A percentile compares a stretch with the other conserved stretches of the same genome.
phyloP scores from a whole-genome alignment of 768 basidiomycete species.

The Pleurotus sapidus region DNA sequence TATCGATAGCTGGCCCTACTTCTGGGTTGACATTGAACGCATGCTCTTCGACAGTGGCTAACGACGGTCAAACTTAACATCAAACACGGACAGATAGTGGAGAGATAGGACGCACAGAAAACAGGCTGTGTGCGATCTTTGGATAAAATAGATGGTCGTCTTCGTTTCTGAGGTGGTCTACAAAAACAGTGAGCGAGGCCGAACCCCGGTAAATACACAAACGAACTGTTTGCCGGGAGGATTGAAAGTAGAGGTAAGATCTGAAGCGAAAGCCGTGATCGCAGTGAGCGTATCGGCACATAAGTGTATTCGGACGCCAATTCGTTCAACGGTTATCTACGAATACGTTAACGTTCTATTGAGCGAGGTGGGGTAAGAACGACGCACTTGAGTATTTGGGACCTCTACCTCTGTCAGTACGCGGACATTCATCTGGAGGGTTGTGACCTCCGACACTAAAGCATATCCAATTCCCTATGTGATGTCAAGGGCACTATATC shows the following conservation, averaged over 20 bases:
- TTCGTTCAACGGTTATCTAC: constrained; percentile 55
- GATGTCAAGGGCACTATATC: not conserved
- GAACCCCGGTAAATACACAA: not conserved
- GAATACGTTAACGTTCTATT: not conserved
- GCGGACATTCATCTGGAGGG: constrained; percentile 43
- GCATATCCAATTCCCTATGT: constrained; percentile 68
- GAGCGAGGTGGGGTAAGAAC: not conserved
- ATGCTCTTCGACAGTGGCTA: constrained; percentile 78
- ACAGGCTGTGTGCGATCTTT: constrained; percentile 19
- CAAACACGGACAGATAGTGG: not conserved
- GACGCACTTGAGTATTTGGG: constrained; percentile 32
- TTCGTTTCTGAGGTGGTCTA: constrained; percentile 23
- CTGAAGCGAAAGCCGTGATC: constrained; percentile 52
- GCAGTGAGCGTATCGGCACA: constrained; percentile 76
- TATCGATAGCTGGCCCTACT: constrained; percentile 77
- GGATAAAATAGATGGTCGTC: constrained; percentile 30
- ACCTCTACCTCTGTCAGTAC: constrained; percentile 24
- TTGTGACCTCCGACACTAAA: constrained; percentile 54
- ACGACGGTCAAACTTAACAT: not conserved
- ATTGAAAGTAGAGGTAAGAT: constrained; percentile 44
- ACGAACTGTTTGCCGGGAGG: constrained; percentile 15
- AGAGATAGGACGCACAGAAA: constrained; percentile 32
- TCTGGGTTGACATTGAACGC: constrained; percentile 78
- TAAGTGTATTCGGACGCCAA: constrained; percentile 58
- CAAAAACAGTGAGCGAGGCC: not conserved